Evolutionary conservation across 768 basidiomycete species (phyloP).

Genomic region (Boletus barrowsii): DNA sequence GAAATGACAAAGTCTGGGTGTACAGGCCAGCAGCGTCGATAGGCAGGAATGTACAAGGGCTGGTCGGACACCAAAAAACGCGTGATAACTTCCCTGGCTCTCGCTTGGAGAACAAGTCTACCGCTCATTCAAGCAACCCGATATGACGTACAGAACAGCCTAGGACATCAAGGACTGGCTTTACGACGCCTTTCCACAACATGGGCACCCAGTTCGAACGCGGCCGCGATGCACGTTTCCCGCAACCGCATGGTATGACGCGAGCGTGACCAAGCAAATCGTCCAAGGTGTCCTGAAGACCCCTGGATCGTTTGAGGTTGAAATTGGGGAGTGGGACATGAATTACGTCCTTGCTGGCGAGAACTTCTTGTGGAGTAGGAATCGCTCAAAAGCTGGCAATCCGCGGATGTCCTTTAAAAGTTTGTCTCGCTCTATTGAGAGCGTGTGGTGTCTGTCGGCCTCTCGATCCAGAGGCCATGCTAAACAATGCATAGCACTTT

Average conservation of each 20-base stretch:
- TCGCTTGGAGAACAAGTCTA: not conserved
- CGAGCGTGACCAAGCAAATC: not conserved
- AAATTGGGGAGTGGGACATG: not conserved
- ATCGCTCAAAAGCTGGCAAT: not conserved
- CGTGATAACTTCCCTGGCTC: not conserved
- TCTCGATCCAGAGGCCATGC: not conserved
- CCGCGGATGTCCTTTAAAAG: not conserved
- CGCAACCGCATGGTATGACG: not conserved
- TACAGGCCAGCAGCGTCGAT: not conserved
- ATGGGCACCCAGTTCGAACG: not conserved
- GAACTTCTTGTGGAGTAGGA: not conserved
- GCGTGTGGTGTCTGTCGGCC: not conserved
- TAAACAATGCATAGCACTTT: no score
- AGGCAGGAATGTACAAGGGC: not conserved
- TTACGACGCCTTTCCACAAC: not conserved
- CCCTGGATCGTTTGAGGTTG: not conserved
- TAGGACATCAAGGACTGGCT: not conserved
- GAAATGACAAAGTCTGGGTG: not conserved
- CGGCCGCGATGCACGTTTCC: not conserved
- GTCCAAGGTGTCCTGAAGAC: not conserved
- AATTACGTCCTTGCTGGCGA: no score
- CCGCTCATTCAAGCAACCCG: not conserved
- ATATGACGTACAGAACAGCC: not conserved
- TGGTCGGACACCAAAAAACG: not conserved
- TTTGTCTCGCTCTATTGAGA: not conserved